Evolutionary conservation across 2,329 filamentous ascomycete genomes (phyloP), one percentile per base, ranked within the genome.

Genomic region (Beauveria caledonica): DNA sequence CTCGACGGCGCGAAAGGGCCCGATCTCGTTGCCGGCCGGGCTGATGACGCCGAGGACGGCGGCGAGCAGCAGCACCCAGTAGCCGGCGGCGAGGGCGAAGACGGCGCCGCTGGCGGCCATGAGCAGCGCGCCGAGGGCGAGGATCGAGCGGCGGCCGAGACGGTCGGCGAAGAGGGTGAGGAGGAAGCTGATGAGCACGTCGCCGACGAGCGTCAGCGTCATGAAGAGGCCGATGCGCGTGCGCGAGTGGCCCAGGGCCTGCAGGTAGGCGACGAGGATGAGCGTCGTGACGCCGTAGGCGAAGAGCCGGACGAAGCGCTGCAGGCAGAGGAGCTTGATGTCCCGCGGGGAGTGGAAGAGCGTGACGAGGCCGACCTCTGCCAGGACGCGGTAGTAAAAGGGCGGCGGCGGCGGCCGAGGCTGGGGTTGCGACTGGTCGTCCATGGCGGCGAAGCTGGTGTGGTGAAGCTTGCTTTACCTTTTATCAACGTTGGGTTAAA

Each of bases 11-110:
- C 80, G 76, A 62, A 87, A 86, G 0, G 84, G 84, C 0, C 83
- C 84, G 58, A 86, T 86, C 66, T 87, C 84, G 60, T 83, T 85
- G 8, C 84, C 84, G 66, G 82, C 83, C n/a, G 60, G 82, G 68
- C 82, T 86, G 39, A 87, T 83, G 53, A 87, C 83, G 5, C 85
- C 85, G 8, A 86, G 63, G 17, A 87, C 75, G 23, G 81, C 81
- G 2, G 84, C 84, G 10, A 72, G 62, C 8, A 87, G 75, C 57
- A 87, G 70, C 1, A 84, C 63, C 82, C 82, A 86, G 67, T 82
- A 87, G 61, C 78, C 80, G 7, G 74, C 73, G 62, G 67, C 77
- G 0, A 76, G 51, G 0, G 80, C 80, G 68, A 87, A 87, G 1
- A 79, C 74, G 3, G 80, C 62, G 2, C 85, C 85, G 62, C 82